Evolutionary conservation across 257 asterid species (phyloP).

Genomic region (Forsythia viridissima): DNA sequence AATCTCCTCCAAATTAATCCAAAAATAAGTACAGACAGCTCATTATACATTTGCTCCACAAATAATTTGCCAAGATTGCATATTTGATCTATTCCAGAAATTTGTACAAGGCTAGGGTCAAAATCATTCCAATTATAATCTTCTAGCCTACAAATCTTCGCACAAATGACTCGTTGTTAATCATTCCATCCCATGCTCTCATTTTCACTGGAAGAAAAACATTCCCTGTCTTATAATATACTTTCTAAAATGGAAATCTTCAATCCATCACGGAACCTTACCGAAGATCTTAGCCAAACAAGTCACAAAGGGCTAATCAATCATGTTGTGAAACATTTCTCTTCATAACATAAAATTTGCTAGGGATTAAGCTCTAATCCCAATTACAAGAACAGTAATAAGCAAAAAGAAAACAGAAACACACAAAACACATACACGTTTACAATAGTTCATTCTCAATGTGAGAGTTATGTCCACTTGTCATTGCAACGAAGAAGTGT

Average conservation of each 20-base stretch:
- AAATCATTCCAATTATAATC: background rate
- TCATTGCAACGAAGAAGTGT: background rate
- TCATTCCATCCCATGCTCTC: background rate
- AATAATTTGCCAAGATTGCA: background rate
- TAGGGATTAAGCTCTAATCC: background rate
- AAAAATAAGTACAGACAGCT: background rate
- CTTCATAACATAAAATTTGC: background rate
- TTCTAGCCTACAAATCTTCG: background rate
- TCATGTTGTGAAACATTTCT: background rate
- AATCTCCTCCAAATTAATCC: background rate
- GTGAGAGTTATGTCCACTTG: background rate
- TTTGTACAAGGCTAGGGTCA: background rate
- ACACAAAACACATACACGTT: background rate
- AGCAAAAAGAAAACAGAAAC: background rate
- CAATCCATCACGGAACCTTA: background rate
- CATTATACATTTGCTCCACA: no score
- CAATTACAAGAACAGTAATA: background rate
- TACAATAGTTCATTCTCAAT: background rate
- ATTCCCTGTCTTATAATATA: background rate
- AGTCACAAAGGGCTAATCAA: background rate
- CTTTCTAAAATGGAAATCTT: background rate
- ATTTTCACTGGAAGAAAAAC: background rate
- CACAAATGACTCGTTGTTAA: background rate
- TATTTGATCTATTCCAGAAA: conserved; percentile 5
- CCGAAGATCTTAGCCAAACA: background rate